Percentiles rank a stretch among this genome's conserved stretches.
Conservation (phyloP, 2,329 filamentous ascomycete species). For the Seiridium cupressi region DNA sequence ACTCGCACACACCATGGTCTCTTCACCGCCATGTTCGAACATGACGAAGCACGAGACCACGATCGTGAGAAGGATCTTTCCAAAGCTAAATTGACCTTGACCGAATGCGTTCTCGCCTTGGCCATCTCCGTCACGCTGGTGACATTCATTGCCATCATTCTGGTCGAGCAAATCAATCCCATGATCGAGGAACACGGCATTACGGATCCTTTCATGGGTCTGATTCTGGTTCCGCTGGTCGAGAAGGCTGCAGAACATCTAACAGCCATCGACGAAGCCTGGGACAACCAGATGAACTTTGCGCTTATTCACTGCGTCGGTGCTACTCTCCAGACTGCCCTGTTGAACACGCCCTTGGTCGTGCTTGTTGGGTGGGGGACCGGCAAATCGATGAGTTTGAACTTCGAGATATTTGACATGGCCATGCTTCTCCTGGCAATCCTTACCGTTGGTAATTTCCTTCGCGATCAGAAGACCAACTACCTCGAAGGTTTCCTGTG, state of each 20-base stretch:
- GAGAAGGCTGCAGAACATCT: constrained; percentile 87
- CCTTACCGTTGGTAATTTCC: constrained; percentile 81
- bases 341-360: constrained; percentile 82
- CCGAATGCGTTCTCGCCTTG: constrained; percentile 68
- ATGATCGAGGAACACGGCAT: constrained; percentile 46
- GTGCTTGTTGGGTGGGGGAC: constrained; percentile 83
- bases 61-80: constrained; percentile 59
- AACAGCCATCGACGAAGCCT: constrained; percentile 81
- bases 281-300: constrained; percentile 81
- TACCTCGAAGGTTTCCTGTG: constrained; percentile 85
- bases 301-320: constrained; percentile 83
- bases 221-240: constrained; percentile 78
- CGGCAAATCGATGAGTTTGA: constrained; percentile 68
- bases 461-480: constrained; percentile 85
- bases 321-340: constrained; percentile 83
- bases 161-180: constrained; percentile 70
- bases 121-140: constrained; percentile 65
- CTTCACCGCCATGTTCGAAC: constrained; percentile 70
- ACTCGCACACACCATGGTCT: constrained; percentile 74
- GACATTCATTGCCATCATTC: constrained; percentile 68
- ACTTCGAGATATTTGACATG: constrained; percentile 86
- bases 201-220: constrained; percentile 57
- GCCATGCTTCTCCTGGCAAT: constrained; percentile 80
- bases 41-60: constrained; percentile 66
- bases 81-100: constrained; percentile 71